Percentiles rank a stretch among this genome's conserved stretches.
Evolutionary conservation across 2,329 filamentous ascomycete genomes (phyloP).

Genomic region (Chaetomiaceae sp.): DNA sequence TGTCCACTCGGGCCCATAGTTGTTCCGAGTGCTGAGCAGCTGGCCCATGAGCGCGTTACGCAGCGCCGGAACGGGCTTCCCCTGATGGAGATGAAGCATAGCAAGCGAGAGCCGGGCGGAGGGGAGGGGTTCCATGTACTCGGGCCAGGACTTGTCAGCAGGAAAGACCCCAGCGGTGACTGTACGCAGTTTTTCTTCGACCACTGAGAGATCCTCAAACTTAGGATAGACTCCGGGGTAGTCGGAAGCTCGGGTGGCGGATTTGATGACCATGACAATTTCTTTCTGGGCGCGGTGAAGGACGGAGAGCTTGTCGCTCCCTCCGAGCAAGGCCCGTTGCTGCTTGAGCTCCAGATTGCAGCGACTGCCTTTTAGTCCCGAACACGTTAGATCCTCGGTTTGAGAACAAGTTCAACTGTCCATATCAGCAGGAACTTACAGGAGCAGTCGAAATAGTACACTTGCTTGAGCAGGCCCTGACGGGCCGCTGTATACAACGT

Average conservation of each 20-base stretch:
- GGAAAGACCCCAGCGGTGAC: conserved; percentile 18
- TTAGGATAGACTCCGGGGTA: conserved; percentile 14
- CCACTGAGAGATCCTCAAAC: conserved; percentile 16
- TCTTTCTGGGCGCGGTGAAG: conserved; percentile 21
- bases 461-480: conserved; percentile 21
- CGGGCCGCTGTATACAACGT: conserved; percentile 26
- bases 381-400: not conserved
- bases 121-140: conserved; percentile 30
- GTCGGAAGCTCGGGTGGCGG: conserved; percentile 11
- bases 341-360: conserved; percentile 28
- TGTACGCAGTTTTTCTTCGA: conserved; percentile 22
- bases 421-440: conserved; percentile 23
- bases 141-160: conserved; percentile 26
- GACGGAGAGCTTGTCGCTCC: conserved; percentile 11
- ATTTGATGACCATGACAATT: conserved; percentile 18
- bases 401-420: no score
- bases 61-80: conserved; percentile 23
- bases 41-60: conserved; percentile 28
- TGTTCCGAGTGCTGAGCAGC: conserved; percentile 20
- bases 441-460: conserved; percentile 29
- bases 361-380: conserved; percentile 24
- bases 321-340: conserved; percentile 15
- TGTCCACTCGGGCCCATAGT: conserved; percentile 27
- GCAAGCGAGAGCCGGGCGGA: conserved; percentile 24
- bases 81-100: conserved; percentile 23